These are phyloP conservation scores for Scheffersomyces lignicola DNA, from an alignment of 1,139 yeast species.

Conservation along the genomic window DNA sequence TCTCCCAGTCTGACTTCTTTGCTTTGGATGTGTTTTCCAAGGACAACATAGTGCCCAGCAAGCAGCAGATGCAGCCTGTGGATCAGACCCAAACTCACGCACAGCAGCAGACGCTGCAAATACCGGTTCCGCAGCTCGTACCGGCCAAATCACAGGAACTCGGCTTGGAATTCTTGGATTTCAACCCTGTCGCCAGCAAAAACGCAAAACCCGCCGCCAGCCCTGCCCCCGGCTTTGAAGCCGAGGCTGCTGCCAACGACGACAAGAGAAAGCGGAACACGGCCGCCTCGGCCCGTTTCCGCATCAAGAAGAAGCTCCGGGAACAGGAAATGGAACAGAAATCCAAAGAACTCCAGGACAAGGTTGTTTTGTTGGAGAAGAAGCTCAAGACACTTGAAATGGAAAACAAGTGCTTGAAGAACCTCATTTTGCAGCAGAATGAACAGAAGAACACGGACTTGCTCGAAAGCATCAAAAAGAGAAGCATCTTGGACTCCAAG, in stretches of 20 bases:
- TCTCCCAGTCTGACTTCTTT: slow-evolving; percentile 47
- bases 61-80: slow-evolving; percentile 11
- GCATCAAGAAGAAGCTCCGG: slow-evolving; percentile 59
- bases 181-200: slow-evolving; percentile 2
- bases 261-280: slow-evolving; percentile 61
- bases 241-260: slow-evolving; percentile 13
- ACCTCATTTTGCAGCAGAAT: slow-evolving; percentile 48
- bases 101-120: slow-evolving; percentile 7
- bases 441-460: slow-evolving; percentile 43
- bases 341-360: slow-evolving; percentile 44
- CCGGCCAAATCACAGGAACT: slow-evolving; percentile 8
- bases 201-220: slow-evolving; percentile 2
- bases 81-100: slow-evolving; percentile 5
- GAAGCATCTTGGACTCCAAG: slow-evolving; percentile 34
- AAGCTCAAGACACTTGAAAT: slow-evolving; percentile 58
- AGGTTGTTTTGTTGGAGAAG: slow-evolving; percentile 39
- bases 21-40: slow-evolving; percentile 46
- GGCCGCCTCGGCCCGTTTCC: slow-evolving; percentile 62
- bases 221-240: slow-evolving; percentile 4
- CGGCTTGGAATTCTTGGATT: slow-evolving; percentile 4
- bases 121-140: slow-evolving; percentile 7
- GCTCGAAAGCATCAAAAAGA: slow-evolving; percentile 42
- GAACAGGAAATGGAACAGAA: slow-evolving; percentile 59
- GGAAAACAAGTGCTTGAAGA: slow-evolving; percentile 73
- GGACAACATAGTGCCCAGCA: slow-evolving; percentile 19